Evolutionary conservation across 768 basidiomycete genomes (phyloP).

Genomic region (Termitomyces sp.): DNA sequence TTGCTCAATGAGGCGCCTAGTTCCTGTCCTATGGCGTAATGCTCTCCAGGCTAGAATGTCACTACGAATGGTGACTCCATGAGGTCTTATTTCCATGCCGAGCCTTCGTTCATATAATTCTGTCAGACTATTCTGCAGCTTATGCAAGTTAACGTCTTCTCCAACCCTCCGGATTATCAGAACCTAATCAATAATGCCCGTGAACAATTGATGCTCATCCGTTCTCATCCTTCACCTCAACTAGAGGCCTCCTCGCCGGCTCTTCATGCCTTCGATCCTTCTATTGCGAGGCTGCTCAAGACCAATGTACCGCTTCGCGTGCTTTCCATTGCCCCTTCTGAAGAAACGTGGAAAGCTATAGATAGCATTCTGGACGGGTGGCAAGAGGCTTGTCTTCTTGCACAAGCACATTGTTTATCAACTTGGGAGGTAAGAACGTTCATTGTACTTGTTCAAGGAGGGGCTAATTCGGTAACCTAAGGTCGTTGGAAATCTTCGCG

Average conservation of each 20-base stretch:
- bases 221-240: conserved; percentile 28
- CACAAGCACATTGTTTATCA: conserved; percentile 34
- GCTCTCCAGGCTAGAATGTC: conserved; percentile 47
- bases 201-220: conserved; percentile 34
- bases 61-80: conserved; percentile 47
- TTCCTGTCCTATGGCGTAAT: conserved; percentile 40
- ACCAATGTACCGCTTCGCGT: conserved; percentile 67
- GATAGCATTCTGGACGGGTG: conserved; percentile 47
- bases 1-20: conserved; percentile 21
- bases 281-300: conserved; percentile 59
- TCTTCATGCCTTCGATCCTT: conserved; percentile 55
- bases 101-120: background rate
- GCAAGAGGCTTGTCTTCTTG: conserved; percentile 44
- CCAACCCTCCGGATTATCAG: conserved; percentile 29
- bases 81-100: background rate
- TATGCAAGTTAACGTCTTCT: conserved; percentile 35
- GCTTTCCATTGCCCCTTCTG: conserved; percentile 41
- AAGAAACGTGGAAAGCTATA: conserved; percentile 47
- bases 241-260: conserved; percentile 42
- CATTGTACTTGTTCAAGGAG: background rate
- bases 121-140: conserved; percentile 44
- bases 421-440: conserved; percentile 55
- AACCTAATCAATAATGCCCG: conserved; percentile 34
- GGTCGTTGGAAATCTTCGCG: conserved; percentile 46
- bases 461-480: background rate